phyloP scores from a whole-genome alignment of 31 red algal genomes.

The Asparagopsis taxiformis region DNA sequence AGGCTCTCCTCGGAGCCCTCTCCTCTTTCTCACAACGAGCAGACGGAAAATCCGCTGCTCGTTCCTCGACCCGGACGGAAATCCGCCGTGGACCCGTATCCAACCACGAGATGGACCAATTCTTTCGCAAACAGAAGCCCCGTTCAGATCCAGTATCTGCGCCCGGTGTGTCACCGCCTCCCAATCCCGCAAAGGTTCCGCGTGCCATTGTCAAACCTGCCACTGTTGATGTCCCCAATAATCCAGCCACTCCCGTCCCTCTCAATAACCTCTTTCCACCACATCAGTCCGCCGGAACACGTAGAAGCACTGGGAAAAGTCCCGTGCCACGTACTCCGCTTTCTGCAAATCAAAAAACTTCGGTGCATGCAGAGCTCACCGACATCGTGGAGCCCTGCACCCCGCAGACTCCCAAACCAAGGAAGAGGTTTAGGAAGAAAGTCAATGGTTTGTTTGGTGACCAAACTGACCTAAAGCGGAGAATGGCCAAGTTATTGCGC shows the following conservation, averaged over 20 bases:
- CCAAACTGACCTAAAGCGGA: constrained; percentile 40
- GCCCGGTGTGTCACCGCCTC: not conserved
- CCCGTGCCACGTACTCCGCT: not conserved
- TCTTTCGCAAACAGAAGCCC: not conserved
- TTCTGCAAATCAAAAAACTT: not conserved
- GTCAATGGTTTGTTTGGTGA: constrained; percentile 46
- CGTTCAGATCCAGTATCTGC: not conserved
- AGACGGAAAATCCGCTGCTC: constrained; percentile 1
- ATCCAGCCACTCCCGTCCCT: not conserved
- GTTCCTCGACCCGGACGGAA: not conserved
- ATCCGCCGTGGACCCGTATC: not conserved
- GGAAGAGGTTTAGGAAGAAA: constrained; percentile 64
- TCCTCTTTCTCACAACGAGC: not conserved
- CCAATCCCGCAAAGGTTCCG: not conserved
- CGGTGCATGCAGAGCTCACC: not conserved
- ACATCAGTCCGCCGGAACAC: not conserved
- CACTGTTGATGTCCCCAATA: not conserved
- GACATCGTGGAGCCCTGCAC: not conserved
- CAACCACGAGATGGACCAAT: not conserved
- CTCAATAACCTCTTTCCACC: not conserved
- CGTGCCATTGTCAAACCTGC: not conserved
- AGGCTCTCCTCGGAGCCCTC: not conserved
- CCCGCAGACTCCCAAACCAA: constrained; percentile 10
- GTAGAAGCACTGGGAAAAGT: not conserved
- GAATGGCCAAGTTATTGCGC: constrained; percentile 32